Conservation (phyloP, 2,329 filamentous ascomycete genomes). For the Penicillium sp. region DNA sequence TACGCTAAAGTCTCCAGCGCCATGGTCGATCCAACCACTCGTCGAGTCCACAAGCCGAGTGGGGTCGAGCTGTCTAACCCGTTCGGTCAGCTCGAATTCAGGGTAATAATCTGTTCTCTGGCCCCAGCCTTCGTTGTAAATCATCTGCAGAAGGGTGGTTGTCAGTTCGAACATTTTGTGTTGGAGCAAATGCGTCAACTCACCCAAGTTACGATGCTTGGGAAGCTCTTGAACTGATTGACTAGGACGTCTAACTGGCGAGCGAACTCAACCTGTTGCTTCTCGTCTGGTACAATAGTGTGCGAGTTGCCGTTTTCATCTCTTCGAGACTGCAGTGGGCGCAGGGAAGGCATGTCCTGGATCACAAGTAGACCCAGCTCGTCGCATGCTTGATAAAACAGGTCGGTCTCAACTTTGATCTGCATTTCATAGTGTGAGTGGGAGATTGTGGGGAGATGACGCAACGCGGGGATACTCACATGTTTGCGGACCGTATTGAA, state of each 20-base stretch:
- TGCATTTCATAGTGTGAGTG: conserved; percentile 15
- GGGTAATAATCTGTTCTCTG: conserved; percentile 55
- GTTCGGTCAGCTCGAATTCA: conserved; percentile 57
- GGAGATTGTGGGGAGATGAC: neutral
- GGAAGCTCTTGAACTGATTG: conserved; percentile 62
- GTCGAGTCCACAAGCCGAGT: conserved; percentile 63
- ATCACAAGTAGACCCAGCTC: conserved; percentile 65
- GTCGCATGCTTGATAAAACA: conserved; percentile 69
- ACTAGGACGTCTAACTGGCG: conserved; percentile 63
- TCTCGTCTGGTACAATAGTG: conserved; percentile 38
- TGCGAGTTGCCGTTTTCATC: too few relatives aligned
- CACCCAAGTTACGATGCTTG: conserved; percentile 65
- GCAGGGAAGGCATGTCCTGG: conserved; percentile 69
- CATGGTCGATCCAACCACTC: conserved; percentile 67
- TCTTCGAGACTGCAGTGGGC: too few relatives aligned
- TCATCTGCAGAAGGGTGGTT: conserved; percentile 45
- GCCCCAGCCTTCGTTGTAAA: conserved; percentile 73
- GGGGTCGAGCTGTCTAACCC: conserved; percentile 59
- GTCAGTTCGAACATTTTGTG: neutral
- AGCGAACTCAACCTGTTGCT: conserved; percentile 63
- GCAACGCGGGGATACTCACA: conserved; percentile 41
- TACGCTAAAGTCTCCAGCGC: conserved; percentile 62
- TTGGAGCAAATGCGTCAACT: conserved; percentile 11
- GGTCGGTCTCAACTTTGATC: conserved; percentile 66
- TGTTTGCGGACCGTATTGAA: conserved; percentile 73